Conservation (phyloP, 2,329 filamentous ascomycete species). For the Metarhizium guizhouense region DNA sequence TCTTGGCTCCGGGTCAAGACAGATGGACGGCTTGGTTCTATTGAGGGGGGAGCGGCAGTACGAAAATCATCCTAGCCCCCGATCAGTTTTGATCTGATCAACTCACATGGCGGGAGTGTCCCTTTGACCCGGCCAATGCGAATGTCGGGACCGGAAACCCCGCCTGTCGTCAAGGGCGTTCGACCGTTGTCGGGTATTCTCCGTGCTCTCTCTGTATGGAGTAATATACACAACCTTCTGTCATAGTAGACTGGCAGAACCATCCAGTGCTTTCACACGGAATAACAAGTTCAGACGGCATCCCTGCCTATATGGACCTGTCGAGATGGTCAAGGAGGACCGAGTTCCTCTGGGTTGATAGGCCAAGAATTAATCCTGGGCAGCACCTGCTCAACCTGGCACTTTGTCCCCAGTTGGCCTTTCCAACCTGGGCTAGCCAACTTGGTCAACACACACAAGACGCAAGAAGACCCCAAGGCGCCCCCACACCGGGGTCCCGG, state of each 20-base stretch:
- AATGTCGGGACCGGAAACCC: background rate
- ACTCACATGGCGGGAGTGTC: background rate
- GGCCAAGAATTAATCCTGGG: background rate
- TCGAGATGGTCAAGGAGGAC: background rate
- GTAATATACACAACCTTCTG: background rate
- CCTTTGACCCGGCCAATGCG: background rate
- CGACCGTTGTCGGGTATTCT: background rate
- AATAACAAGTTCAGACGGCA: background rate
- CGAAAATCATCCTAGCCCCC: background rate
- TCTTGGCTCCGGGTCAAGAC: background rate
- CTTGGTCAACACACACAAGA: background rate
- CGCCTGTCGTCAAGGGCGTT: background rate
- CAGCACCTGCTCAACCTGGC: background rate
- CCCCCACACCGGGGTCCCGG: too few relatives aligned
- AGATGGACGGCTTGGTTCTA: background rate
- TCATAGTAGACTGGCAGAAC: background rate
- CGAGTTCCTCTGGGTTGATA: background rate
- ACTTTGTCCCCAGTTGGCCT: background rate
- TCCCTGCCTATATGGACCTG: background rate
- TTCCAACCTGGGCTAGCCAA: background rate
- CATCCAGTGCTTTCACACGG: background rate
- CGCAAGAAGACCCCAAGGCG: background rate
- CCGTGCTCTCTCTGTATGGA: background rate
- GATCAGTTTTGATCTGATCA: background rate
- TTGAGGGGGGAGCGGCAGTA: background rate